Evolutionary conservation across 2,329 filamentous ascomycete genomes (phyloP), one percentile per base, ranked within the genome.

Genomic region (Sporothrix protearum): DNA sequence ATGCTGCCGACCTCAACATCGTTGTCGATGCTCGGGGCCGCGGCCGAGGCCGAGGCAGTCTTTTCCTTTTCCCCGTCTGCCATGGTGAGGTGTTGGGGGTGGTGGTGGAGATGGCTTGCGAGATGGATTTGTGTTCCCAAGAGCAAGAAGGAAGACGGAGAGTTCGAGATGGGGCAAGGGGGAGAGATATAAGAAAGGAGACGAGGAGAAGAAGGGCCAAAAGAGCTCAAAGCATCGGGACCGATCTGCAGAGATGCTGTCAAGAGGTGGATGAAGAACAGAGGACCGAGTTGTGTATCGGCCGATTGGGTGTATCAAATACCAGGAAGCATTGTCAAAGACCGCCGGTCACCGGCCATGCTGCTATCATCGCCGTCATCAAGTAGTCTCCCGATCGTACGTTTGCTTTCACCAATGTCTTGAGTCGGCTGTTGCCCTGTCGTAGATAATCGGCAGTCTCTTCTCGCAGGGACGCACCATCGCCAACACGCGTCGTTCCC

Each of bases 1-100:
- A 67, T 59, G 61, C 69, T 67, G 61, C 69, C 69, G 49, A 59
- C 51, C n/a, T 67, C 61, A 1, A 22, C 49, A 4, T 71, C 61
- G 39, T 22, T 47, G 28, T 28, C 64, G 28, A 8, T 7, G 28
- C 14, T 28, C 28, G 30, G 28, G 45, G 19, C 64, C 28, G 28
- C 2, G 28, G 19, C 28, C 9, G 42, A 16, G 42, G 42, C 42
- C 42, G 42, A 47, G 45, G 28, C 45, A 3, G 16, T 53, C 64
- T 68, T 68, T 68, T 68, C 64, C 25, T 5, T 68, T 68, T 68
- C 64, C 25, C 4, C 22, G 64, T 68, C 45, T 3, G 42, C 45
- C 45, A 68, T 53, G 45, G 28, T 49, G 14, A 19, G 19, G 19
- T 16, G 5, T 3, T 30, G 53, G 39, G 39, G 39, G 39, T 45